These are phyloP conservation scores for Lactifluus echinatus DNA, from an alignment of 768 basidiomycete genomes.

Conservation along the genomic window DNA sequence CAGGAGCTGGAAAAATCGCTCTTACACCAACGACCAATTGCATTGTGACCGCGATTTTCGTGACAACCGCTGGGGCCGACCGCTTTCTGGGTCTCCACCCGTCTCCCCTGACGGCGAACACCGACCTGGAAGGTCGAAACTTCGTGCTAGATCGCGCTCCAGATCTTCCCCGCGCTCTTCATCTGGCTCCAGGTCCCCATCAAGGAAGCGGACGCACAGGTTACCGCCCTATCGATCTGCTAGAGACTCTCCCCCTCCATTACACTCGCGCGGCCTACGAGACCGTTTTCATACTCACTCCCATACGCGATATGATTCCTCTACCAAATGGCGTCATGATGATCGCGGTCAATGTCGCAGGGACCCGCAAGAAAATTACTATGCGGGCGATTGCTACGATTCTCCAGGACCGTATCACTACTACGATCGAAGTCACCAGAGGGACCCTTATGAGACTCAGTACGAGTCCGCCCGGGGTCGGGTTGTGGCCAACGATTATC, in stretches of 20 bases:
- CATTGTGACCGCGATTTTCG: conserved; percentile 7
- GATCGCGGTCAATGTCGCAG: conserved; percentile 14
- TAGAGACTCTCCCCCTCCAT: conserved; percentile 8
- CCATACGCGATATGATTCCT: conserved; percentile 6
- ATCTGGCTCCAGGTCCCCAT: conserved; percentile 16
- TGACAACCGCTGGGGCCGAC: conserved; percentile 6
- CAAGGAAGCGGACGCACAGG: conserved; percentile 16
- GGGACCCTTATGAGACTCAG: conserved; percentile 12
- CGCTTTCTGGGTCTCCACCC: conserved; percentile 8
- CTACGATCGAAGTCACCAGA: conserved; percentile 12
- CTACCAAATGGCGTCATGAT: conserved; percentile 9
- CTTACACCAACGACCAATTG: neutral
- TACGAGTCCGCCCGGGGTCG: conserved; percentile 8
- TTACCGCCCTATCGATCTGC: conserved; percentile 13
- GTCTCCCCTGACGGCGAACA: conserved; percentile 3
- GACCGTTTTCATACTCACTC: conserved; percentile 1
- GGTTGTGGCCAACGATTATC: conserved; percentile 15
- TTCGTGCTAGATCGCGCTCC: conserved; percentile 10
- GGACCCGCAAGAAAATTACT: neutral
- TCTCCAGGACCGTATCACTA: conserved; percentile 9
- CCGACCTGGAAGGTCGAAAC: conserved; percentile 2
- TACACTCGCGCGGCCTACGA: conserved; percentile 3
- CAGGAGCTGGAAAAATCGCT: conserved; percentile 7
- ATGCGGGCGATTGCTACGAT: conserved; percentile 7
- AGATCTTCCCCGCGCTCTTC: conserved; percentile 11